phyloP scores from a whole-genome alignment of 257 asterid species.

The Ophiorrhiza pumila region DNA sequence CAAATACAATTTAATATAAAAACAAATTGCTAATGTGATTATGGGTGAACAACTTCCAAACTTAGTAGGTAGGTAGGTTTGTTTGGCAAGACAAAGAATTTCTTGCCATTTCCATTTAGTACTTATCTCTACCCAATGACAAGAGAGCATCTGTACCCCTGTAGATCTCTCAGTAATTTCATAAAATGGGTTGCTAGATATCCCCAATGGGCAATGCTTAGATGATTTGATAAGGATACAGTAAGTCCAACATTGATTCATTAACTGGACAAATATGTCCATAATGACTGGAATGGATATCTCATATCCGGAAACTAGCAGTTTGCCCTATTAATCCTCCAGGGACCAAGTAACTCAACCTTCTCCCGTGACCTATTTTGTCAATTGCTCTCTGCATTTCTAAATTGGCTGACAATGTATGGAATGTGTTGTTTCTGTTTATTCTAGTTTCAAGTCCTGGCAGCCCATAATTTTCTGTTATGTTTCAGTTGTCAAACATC shows the following conservation, averaged over 20 bases:
- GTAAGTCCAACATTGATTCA: not conserved
- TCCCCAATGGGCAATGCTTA: not conserved
- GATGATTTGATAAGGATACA: not conserved
- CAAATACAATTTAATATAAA: too few species aligned
- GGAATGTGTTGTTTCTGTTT: not conserved
- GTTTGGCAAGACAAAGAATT: not conserved
- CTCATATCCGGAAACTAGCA: not conserved
- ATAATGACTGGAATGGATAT: not conserved
- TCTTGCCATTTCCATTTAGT: not conserved
- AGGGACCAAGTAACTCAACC: not conserved
- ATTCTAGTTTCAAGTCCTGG: constrained; percentile 4
- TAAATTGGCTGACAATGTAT: not conserved
- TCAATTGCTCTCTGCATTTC: not conserved
- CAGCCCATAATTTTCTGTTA: constrained; percentile 18
- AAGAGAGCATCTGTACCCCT: not conserved
- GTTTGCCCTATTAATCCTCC: not conserved
- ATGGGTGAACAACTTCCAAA: too few species aligned
- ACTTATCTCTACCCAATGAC: not conserved
- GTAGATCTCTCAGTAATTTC: not conserved
- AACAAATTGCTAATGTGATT: too few species aligned
- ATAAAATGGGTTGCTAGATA: not conserved
- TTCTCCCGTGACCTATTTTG: not conserved
- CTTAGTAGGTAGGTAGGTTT: too few species aligned
- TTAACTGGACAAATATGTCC: not conserved
- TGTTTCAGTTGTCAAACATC: constrained; percentile 67